Base-by-base conservation (phyloP, 208 protist genomes). In the Acanthamoeba sp. region DNA sequence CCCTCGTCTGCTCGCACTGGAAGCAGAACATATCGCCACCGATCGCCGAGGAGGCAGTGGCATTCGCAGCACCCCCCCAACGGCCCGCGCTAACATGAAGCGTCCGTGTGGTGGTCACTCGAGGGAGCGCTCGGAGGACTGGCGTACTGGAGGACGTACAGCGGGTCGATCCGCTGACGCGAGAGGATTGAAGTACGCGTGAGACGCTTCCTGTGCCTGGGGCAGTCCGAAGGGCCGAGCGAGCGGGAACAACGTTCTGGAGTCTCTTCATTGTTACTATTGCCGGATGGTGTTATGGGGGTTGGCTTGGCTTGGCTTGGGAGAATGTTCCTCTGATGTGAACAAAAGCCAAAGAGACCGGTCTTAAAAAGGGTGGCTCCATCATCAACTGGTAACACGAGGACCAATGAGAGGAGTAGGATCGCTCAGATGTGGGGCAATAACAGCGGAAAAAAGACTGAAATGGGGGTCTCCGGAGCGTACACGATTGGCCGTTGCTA, bases 21-120 rank as follows among this genome's bases (percentile, higher is more conserved):
- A 96, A 97, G 95, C 97, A 98, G 93, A 98, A 98, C 97, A 98
- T 98, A 48, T 95, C 82, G 1, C n/a, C n/a, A n/a, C n/a, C n/a
- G n/a, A n/a, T n/a, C n/a, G n/a, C n/a, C n/a, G 82, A 48, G 45
- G 45, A 5, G 20, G 18, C 52, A n/a, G 29, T 22, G 38, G 89
- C 73, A n/a, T 34, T 87, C 32, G 89, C 66, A 14, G 71, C 40
- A 7, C 36, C 40, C 1, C 16, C 38, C 3, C 71, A 38, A 27
- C 9, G 36, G 27, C 38, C 32, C 0, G 71, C 32, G 36, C 34
- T 80, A 20, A 20, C 71, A 27, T 80, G 71, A 20, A 80, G 40
- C 2, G 71, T 38, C 9, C 71, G 36, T 5, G 40, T 80, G 38
- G 14, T 9, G 5, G 38, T 16, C 0, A 36, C 38, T 10, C 71